Evolutionary conservation across 345 rosid species (phyloP).

Genomic region (Viola odorata): DNA sequence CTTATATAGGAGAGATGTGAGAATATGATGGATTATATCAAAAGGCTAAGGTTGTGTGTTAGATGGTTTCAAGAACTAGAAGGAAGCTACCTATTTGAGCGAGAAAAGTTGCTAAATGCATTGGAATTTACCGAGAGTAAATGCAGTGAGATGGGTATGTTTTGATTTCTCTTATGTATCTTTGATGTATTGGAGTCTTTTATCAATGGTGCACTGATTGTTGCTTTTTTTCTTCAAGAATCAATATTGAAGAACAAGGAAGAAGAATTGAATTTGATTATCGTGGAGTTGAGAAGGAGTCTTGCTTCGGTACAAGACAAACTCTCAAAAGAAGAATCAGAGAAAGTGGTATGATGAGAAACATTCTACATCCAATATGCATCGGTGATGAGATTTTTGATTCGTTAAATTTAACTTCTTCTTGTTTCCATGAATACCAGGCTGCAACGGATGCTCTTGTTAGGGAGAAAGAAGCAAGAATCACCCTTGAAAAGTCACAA

Average conservation of each 20-base stretch:
- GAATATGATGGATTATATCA: constrained; percentile 86
- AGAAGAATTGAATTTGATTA: constrained; percentile 81
- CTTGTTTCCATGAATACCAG: constrained; percentile 31
- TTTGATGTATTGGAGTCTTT: neutral
- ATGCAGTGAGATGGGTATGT: constrained; percentile 77
- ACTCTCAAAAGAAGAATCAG: constrained; percentile 77
- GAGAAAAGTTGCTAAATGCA: constrained; percentile 62
- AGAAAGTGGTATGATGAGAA: constrained; percentile 57
- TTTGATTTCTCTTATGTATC: neutral
- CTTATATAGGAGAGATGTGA: constrained; percentile 85
- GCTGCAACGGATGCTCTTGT: constrained; percentile 71
- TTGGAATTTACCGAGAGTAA: constrained; percentile 61
- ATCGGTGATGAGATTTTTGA: neutral
- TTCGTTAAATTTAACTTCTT: constrained; percentile 3
- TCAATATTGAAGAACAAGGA: constrained; percentile 66
- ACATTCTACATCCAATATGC: neutral
- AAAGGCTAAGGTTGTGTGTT: constrained; percentile 83
- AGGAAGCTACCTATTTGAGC: constrained; percentile 72
- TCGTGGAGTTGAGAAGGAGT: constrained; percentile 76
- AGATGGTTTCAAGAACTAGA: constrained; percentile 98
- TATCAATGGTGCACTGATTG: constrained; percentile 1
- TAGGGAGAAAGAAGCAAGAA: constrained; percentile 71
- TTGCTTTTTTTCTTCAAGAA: constrained; percentile 44
- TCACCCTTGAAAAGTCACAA: constrained; percentile 60
- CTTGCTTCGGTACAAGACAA: constrained; percentile 67